Percentiles rank a stretch among this genome's conserved stretches.
phyloP scores from a whole-genome alignment of 1,284 basidiomycete species.

The Chalciporus sp. region DNA sequence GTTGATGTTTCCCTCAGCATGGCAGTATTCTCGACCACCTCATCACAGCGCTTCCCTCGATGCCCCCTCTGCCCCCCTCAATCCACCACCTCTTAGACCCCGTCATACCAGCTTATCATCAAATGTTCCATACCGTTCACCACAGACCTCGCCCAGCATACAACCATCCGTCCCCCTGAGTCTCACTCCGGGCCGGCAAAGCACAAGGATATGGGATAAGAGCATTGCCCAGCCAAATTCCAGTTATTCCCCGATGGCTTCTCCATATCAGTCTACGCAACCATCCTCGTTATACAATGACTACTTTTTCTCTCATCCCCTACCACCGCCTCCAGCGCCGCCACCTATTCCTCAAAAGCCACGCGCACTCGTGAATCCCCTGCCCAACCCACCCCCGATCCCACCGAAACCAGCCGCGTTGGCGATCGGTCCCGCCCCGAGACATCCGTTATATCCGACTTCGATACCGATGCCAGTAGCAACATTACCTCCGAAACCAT shows the following conservation, averaged over 20 bases:
- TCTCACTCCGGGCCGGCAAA: slow-evolving; percentile 30
- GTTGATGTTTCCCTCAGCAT: slow-evolving; percentile 22
- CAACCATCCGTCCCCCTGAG: slow-evolving; percentile 26
- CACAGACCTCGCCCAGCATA: slow-evolving; percentile 1
- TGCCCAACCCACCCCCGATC: slow-evolving; percentile 29
- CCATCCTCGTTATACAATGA: slow-evolving; percentile 35
- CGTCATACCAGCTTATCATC: slow-evolving; percentile 25
- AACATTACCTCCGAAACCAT: slow-evolving; percentile 12
- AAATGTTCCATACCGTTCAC: background rate
- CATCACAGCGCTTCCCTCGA: slow-evolving; percentile 29
- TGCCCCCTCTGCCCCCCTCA: slow-evolving; percentile 19
- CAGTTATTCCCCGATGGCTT: slow-evolving; percentile 3
- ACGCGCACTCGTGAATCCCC: slow-evolving; percentile 21
- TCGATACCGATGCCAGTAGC: slow-evolving; percentile 30
- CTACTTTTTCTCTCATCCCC: slow-evolving; percentile 24
- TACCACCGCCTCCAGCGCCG: slow-evolving; percentile 23
- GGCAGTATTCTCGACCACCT: slow-evolving; percentile 17
- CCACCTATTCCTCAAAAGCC: slow-evolving; percentile 41
- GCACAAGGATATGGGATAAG: slow-evolving; percentile 29
- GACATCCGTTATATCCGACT: slow-evolving; percentile 36
- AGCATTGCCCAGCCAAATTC: slow-evolving; percentile 12
- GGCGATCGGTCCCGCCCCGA: slow-evolving; percentile 14
- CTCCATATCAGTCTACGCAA: slow-evolving; percentile 13
- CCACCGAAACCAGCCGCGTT: slow-evolving; percentile 35
- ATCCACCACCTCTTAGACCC: slow-evolving; percentile 19